Conservation (phyloP, 2,329 filamentous ascomycete species). For the Alternaria infectoria region DNA sequence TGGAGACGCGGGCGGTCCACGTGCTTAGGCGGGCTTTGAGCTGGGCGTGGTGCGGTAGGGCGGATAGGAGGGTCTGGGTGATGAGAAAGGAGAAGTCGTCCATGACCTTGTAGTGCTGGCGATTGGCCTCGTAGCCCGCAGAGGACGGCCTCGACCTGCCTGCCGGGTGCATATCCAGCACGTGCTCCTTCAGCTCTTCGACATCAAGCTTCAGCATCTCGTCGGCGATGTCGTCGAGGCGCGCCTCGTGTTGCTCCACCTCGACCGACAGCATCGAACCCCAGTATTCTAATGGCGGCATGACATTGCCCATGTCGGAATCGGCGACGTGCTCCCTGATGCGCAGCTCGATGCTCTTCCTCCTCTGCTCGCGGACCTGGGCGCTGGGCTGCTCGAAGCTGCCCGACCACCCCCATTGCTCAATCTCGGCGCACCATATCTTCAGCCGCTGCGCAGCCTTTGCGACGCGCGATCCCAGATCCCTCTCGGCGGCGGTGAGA, state of each 20-base stretch:
- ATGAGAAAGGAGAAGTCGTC: slow-evolving; percentile 90
- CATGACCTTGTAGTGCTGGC: slow-evolving; percentile 68
- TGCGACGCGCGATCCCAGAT: slow-evolving; percentile 74
- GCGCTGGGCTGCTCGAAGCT: slow-evolving; percentile 52
- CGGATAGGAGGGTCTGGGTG: slow-evolving; percentile 88
- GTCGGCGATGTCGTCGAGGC: slow-evolving; percentile 74
- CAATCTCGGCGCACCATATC: slow-evolving; percentile 77
- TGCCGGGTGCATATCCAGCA: slow-evolving; percentile 76
- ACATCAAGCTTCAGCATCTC: slow-evolving; percentile 74
- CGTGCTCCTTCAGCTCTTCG: slow-evolving; percentile 88
- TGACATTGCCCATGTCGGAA: slow-evolving; percentile 26
- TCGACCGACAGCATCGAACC: slow-evolving; percentile 73
- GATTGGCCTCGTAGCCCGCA: slow-evolving; percentile 40
- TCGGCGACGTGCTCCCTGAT: slow-evolving; percentile 39
- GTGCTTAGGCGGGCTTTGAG: slow-evolving; percentile 74
- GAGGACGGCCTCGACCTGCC: slow-evolving; percentile 55
- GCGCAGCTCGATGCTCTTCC: slow-evolving; percentile 40
- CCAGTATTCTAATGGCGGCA: slow-evolving; percentile 60
- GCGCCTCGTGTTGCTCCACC: slow-evolving; percentile 71
- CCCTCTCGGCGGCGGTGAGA: slow-evolving; percentile 69
- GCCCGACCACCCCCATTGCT: slow-evolving; percentile 65
- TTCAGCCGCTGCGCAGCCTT: slow-evolving; percentile 73
- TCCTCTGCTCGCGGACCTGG: slow-evolving; percentile 31
- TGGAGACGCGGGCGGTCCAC: slow-evolving; percentile 78
- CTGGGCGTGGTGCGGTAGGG: slow-evolving; percentile 79